Evolutionary conservation across 1,284 basidiomycete species (phyloP).

Genomic region (Porogramme epimiltina): DNA sequence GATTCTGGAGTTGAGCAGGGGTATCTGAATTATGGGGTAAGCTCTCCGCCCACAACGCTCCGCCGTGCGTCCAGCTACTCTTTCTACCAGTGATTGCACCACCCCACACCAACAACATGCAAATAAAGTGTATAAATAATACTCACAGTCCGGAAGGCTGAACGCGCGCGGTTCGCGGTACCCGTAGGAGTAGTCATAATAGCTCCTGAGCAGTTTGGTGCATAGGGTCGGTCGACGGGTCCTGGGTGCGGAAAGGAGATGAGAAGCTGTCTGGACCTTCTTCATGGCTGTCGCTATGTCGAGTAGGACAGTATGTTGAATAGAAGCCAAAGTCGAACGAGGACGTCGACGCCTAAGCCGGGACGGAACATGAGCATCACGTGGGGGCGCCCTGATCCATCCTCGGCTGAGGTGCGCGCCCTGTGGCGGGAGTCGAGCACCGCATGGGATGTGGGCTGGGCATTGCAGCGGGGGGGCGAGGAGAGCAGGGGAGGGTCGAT

Average conservation of each 20-base stretch:
- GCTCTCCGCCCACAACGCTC: background rate
- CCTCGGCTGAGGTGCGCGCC: too few species aligned
- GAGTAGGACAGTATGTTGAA: too few species aligned
- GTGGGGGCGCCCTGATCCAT: too few species aligned
- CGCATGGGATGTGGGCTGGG: too few species aligned
- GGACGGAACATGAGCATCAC: too few species aligned
- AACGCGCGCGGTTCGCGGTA: conserved; percentile 70
- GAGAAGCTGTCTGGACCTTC: background rate
- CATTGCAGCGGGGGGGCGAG: too few species aligned
- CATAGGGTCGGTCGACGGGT: conserved; percentile 20
- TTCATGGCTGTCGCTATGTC: too few species aligned
- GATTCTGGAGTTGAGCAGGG: conserved; percentile 72
- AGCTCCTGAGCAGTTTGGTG: conserved; percentile 32
- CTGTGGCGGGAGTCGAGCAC: too few species aligned
- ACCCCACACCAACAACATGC: too few species aligned
- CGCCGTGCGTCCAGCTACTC: too few species aligned
- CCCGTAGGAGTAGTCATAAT: conserved; percentile 86
- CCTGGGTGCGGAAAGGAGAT: conserved; percentile 15
- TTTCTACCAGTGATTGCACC: too few species aligned
- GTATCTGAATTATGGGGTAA: conserved; percentile 54
- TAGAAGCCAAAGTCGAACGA: conserved; percentile 2
- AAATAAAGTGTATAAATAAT: background rate
- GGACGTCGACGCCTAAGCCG: conserved; percentile 4
- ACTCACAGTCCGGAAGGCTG: conserved; percentile 76
- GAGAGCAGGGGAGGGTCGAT: too few species aligned